Evolutionary conservation across 73 alveolate genomes (phyloP).

Genomic region (Blepharisma stoltei): DNA sequence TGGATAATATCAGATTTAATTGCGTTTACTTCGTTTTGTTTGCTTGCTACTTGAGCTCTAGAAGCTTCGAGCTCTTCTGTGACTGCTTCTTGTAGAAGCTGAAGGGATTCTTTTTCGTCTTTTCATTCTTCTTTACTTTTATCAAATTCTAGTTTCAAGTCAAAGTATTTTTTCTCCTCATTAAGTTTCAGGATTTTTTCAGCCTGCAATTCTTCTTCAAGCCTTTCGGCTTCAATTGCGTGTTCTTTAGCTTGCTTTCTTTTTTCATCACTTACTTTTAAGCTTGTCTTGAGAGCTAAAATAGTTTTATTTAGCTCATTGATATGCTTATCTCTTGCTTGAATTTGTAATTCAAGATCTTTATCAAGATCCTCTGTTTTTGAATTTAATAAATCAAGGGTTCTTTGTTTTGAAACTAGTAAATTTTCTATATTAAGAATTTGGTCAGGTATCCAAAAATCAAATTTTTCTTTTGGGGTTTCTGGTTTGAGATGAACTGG

Average conservation of each 20-base stretch:
- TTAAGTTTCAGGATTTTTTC: not conserved
- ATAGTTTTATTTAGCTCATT: conserved; percentile 5
- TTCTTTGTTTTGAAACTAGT: not conserved
- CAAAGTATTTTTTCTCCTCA: too few relatives aligned
- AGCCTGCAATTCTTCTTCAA: not conserved
- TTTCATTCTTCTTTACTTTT: not conserved
- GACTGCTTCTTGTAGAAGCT: not conserved
- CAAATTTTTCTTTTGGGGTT: not conserved
- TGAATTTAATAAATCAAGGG: not conserved
- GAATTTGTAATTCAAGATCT: conserved; percentile 13
- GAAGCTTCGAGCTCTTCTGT: not conserved
- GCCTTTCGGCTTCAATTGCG: not conserved
- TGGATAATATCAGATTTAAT: not conserved
- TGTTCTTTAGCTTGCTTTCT: not conserved
- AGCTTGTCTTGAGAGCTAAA: not conserved
- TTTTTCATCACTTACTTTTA: not conserved
- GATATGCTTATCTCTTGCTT: conserved; percentile 17
- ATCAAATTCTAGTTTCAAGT: too few relatives aligned
- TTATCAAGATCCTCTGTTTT: not conserved
- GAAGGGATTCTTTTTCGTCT: not conserved
- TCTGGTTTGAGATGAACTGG: not conserved
- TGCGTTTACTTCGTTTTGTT: not conserved
- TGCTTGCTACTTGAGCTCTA: not conserved
- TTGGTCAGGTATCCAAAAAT: conserved; percentile 4
- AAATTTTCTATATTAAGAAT: conserved; percentile 9